Evolutionary conservation across 768 basidiomycete genomes (phyloP).

Genomic region (Mycena capillaripes): DNA sequence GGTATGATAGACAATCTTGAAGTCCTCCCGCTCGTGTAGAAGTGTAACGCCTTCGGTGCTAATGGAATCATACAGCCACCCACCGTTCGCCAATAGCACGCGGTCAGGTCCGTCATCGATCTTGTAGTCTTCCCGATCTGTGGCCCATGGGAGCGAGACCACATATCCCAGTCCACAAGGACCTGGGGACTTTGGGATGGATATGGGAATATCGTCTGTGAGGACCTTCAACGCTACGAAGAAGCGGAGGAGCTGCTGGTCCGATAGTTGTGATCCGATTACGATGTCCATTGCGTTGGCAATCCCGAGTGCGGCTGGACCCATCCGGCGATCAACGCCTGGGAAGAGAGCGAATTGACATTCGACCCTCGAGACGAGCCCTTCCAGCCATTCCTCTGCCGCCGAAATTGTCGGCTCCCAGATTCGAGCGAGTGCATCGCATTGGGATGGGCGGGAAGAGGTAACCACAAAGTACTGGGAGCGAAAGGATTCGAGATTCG

Average conservation of each 20-base stretch:
- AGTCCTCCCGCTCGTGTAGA: not conserved
- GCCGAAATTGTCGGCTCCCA: not conserved
- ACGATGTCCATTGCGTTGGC: conserved; percentile 15
- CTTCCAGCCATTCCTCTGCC: conserved; percentile 2
- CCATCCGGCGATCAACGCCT: conserved; percentile 3
- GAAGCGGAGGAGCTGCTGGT: conserved; percentile 13
- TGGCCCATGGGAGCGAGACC: conserved; percentile 1
- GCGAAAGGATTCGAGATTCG: not conserved
- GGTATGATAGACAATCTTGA: conserved; percentile 3
- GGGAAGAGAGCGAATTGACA: not conserved
- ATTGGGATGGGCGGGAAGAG: not conserved
- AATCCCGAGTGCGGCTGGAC: conserved; percentile 4
- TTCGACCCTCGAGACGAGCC: not conserved
- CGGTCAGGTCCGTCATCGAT: conserved; percentile 1
- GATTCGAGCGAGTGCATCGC: not conserved
- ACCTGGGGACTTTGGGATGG: not conserved
- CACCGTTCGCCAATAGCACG: not conserved
- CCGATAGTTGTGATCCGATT: conserved; percentile 3
- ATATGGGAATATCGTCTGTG: not conserved
- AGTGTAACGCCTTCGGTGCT: not conserved
- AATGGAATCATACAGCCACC: not conserved
- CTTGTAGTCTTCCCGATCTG: conserved; percentile 13
- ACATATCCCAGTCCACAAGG: conserved; percentile 1
- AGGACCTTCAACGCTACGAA: not conserved
- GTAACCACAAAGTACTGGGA: conserved; percentile 1